A percentile compares a stretch with the other conserved stretches of the same genome.
Evolutionary conservation across 1,284 basidiomycete genomes (phyloP).

Genomic region (Puccinia coronata): DNA sequence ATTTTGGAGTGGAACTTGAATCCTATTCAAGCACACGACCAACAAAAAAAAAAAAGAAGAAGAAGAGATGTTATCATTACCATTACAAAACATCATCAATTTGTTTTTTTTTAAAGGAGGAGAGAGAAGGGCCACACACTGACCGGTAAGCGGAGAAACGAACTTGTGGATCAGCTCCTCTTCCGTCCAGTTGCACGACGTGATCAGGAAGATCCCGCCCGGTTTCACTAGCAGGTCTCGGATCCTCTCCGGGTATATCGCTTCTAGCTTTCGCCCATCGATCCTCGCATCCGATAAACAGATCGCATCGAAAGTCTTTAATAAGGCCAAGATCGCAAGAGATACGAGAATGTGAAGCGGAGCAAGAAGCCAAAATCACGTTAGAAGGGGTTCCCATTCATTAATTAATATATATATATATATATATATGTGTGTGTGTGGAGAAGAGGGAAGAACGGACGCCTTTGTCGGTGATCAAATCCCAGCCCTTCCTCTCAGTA

Average conservation of each 20-base stretch:
- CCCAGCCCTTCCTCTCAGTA: constrained; percentile 17
- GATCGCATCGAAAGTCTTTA: constrained; percentile 48
- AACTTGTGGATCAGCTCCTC: constrained; percentile 30
- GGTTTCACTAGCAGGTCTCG: constrained; percentile 15
- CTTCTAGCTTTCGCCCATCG: constrained; percentile 1
- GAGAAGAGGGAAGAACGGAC: background rate
- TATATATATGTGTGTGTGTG: no score
- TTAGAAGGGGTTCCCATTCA: background rate
- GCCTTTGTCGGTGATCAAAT: constrained; percentile 48
- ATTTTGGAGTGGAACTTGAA: constrained; percentile 46
- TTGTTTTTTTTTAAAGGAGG: background rate
- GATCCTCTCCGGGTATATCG: constrained; percentile 23
- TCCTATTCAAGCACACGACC: background rate
- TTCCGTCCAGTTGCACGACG: constrained; percentile 48
- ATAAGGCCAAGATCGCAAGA: no score
- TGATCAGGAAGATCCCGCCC: constrained; percentile 34
- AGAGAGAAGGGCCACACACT: background rate
- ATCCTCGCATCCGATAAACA: constrained; percentile 25
- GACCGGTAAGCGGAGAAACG: constrained; percentile 8
- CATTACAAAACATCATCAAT: background rate
- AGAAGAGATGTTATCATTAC: no score
- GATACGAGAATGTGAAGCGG: no score
- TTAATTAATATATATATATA: no score
- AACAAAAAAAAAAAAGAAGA: background rate
- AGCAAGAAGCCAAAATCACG: background rate